Evolutionary conservation across 2,329 filamentous ascomycete genomes (phyloP).

Genomic region (Sordariomycetes sp.): DNA sequence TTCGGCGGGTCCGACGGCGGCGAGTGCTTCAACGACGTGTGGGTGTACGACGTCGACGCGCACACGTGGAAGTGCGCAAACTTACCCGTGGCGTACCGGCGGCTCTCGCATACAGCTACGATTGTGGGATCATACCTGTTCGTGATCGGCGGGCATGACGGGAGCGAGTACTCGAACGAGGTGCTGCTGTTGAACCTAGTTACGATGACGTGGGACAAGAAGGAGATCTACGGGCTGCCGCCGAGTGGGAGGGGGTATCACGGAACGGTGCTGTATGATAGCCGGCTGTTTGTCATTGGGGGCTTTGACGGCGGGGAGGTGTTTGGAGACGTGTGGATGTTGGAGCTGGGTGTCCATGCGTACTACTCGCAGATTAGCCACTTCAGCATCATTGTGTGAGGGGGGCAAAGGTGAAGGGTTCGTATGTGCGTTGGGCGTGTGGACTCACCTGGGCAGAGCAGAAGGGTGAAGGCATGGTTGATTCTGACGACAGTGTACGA

Average conservation of each 20-base stretch:
- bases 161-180: constrained; percentile 59
- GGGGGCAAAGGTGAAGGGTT: background rate
- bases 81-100: constrained; percentile 50
- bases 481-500: background rate
- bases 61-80: constrained; percentile 47
- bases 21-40: constrained; percentile 64
- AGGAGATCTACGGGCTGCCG: constrained; percentile 52
- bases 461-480: background rate
- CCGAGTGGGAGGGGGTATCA: constrained; percentile 58
- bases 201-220: constrained; percentile 63
- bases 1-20: constrained; percentile 60
- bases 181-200: constrained; percentile 59
- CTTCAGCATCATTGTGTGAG: constrained; percentile 49
- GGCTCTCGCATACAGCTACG: constrained; percentile 58
- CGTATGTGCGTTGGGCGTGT: background rate
- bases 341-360: constrained; percentile 59
- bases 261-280: constrained; percentile 54
- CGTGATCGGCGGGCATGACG: constrained; percentile 60
- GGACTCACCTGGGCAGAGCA: background rate
- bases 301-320: constrained; percentile 60
- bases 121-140: constrained; percentile 62
- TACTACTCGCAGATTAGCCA: constrained; percentile 68
- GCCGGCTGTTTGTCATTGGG: constrained; percentile 51
- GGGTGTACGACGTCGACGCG: constrained; percentile 60
- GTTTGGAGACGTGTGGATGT: constrained; percentile 55